Base-by-base conservation (phyloP, 1,139 yeast genomes). In the Debaryomyces psychrophilus region DNA sequence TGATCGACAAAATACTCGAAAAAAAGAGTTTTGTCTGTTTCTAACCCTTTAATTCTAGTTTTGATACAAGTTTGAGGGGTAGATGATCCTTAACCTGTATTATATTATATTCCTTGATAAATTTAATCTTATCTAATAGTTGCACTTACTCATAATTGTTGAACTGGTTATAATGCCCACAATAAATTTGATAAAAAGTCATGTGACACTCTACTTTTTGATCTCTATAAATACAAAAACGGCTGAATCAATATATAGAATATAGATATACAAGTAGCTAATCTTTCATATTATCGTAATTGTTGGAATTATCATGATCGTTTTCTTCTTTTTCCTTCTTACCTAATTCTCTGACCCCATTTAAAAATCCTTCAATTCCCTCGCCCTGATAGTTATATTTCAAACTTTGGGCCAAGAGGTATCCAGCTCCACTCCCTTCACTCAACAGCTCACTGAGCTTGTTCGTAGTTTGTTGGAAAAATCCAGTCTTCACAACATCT, bases 321-420 rank as follows among this genome's bases (percentile, higher is more conserved):
- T 25, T 36, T 9, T 40, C 35, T 27, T 51, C 38, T 14, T 45
- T 44, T 20, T 67, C 69, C 44, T 60, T 56, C 44, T 61, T 57
- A 20, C 62, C 62, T 44, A 65, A 50, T 35, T 63, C 58, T 49
- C 83, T 65, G n/a, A 77, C 65, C 2, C 83, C 83, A 31, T 65
- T 58, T 48, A 84, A 63, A 51, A 81, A 82, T 11, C 77, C 77
- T 43, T 70, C 78, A 18, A 83, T 67, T 0, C 88, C 88, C 57
- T 83, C 87, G 3, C 87, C 87, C 18, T 64, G 50, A 53, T 83
- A 83, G 6, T 71, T 75, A 53, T 71, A 71, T 26, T 77, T 79
- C 45, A 83, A 68, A 41, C 80, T 74, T 47, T 70, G 75, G 4
- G 87, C 71, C 43, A 84, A 71, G 31, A 81, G 58, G 46, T 65